A percentile compares a stretch with the other conserved stretches of the same genome.
These are phyloP conservation scores for Aechmea fasciata DNA, from an alignment of 176 grass and related monocot species.

Conservation along the genomic window DNA sequence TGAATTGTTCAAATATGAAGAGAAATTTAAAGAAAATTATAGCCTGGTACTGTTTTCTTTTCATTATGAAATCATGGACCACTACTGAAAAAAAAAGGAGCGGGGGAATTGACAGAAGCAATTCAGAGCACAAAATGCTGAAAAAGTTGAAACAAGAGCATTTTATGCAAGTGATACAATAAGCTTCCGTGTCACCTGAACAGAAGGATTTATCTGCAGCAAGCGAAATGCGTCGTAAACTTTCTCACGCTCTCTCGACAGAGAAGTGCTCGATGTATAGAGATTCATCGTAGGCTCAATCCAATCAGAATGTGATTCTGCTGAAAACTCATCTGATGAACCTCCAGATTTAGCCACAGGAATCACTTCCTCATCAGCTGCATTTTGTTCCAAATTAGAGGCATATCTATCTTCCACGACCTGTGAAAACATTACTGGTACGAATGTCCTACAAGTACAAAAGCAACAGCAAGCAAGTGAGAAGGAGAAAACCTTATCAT, in stretches of 20 bases:
- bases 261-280: slow-evolving; percentile 33
- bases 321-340: slow-evolving; percentile 34
- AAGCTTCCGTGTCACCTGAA: slow-evolving; percentile 49
- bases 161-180: slow-evolving; percentile 1
- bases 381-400: slow-evolving; percentile 7
- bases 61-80: too few relatives aligned
- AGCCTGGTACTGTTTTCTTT: too few relatives aligned
- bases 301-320: slow-evolving; percentile 38
- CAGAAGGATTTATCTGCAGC: slow-evolving; percentile 36
- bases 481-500: neutral
- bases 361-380: slow-evolving; percentile 15
- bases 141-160: slow-evolving; percentile 3
- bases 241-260: slow-evolving; percentile 38
- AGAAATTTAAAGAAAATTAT: too few relatives aligned
- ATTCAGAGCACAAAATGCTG: neutral
- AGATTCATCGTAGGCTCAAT: slow-evolving; percentile 43
- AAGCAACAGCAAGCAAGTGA: neutral
- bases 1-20: too few relatives aligned
- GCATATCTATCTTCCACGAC: slow-evolving; percentile 1
- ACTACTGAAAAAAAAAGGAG: neutral
- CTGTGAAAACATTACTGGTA: slow-evolving; percentile 10
- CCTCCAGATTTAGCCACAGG: slow-evolving; percentile 6
- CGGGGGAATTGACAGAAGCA: neutral
- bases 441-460: slow-evolving; percentile 20
- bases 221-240: slow-evolving; percentile 57